Base-by-base conservation (phyloP, 2,329 filamentous ascomycete genomes). In the Xylariaceae sp. region DNA sequence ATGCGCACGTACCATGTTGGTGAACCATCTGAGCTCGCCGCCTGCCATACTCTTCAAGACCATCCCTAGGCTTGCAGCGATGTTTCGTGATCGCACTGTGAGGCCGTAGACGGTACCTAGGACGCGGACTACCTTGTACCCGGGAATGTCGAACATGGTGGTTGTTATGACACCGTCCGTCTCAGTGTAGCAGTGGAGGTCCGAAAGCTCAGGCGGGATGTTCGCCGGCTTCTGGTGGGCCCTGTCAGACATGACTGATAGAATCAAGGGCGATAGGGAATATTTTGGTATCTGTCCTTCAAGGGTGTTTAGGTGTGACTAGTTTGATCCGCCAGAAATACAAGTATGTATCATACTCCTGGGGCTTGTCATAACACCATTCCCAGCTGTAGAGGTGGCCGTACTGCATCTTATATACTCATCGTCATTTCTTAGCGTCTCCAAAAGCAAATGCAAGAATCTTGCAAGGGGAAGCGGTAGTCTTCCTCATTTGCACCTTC, bases 61-160 rank as follows among this genome's bases (percentile, higher is more conserved):
- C 75, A 85, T 85, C 55, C 78, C 79, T 16, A 87, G 65, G 34
- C 78, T 77, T 2, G 84, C 82, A 4, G 79, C 84, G 69, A 81
- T 80, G 73, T 87, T 87, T 45, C 84, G 81, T 14, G 80, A 81
- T 8, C 82, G 81, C 6, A 85, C 82, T 0, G 80, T 83, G 39
- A 85, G 75, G 8, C 82, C 82, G 71, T 83, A 85, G 26, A 85
- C 80, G 6, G 82, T 79, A 51, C 85, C 85, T 5, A 87, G 78
- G 1, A 86, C 80, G 50, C 76, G 77, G 33, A 81, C 78, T 44
- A 87, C 75, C 60, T 79, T 82, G 71, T 87, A 87, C 6, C 84
- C 84, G 0, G 84, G 84, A 19, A 87, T 73, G 66, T 87, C 84
- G 71, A 82, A 84, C 83, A 86, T 87, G 50, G 85, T 87, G 0